Base-by-base conservation (phyloP, 352 stramenopile species). In the Pythium rhizo-oryzae region DNA sequence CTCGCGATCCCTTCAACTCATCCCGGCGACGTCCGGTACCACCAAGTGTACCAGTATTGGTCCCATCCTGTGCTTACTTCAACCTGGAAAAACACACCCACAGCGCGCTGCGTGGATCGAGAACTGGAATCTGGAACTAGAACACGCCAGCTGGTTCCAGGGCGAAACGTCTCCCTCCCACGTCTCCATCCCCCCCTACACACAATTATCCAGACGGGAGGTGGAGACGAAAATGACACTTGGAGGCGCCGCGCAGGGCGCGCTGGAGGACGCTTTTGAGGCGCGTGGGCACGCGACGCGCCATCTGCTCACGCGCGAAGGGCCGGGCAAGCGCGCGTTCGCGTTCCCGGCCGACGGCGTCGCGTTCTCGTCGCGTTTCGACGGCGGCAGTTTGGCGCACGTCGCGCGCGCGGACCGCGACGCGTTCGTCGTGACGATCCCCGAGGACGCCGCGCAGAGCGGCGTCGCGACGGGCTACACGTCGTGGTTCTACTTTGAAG, bases 401-500 rank as follows among this genome's bases (percentile, higher is more conserved):
- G 74, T 78, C 8, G 51, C 30, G 23, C 62, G 63, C 30, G 25
- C 72, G 0, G 35, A 21, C 4, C 19, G 30, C 21, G 24, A 67
- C 35, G 58, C 59, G 24, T 91, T 80, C 62, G 43, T 75, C 62
- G 46, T 87, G 13, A 63, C 69, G 44, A 62, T 88, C 35, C 67
- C 78, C 15, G 72, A 84, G 60, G 78, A 89, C 54, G 77, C 81
- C 4, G 59, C 69, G 30, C 65, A 46, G 12, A 81, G 69, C 35
- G 75, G 78, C 3, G 58, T 86, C 8, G 75, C 76, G 0, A 89
- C 79, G 23, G 59, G 78, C 16, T 87, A 73, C 62, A 81, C 56
- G 49, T 80, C 75, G 19, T 85, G 77, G 77, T 85, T 84, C 50
- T 70, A 85, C 57, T 85, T 85, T 61, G 71, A 81, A 56, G 51